Conservation (phyloP, 768 basidiomycete species). For the Jaapia argillacea region DNA sequence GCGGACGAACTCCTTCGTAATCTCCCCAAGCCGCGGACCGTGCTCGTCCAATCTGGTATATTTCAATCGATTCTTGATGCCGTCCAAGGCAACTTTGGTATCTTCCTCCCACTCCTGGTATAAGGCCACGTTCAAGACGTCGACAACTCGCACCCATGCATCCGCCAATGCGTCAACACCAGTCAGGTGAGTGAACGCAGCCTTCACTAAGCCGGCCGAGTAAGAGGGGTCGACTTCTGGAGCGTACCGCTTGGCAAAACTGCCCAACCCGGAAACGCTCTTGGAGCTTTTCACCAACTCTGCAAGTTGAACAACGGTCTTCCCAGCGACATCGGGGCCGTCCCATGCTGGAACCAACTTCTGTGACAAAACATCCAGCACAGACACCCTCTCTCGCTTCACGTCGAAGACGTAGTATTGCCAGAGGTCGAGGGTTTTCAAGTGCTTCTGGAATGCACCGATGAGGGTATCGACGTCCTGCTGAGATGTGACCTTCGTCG, state of each 20-base stretch:
- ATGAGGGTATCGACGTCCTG: slow-evolving; percentile 63
- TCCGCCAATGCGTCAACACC: slow-evolving; percentile 48
- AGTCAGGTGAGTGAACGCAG: slow-evolving; percentile 44
- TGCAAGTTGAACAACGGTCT: slow-evolving; percentile 56
- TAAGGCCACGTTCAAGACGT: slow-evolving; percentile 80
- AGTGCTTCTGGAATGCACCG: slow-evolving; percentile 43
- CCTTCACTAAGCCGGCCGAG: slow-evolving; percentile 69
- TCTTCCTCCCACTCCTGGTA: slow-evolving; percentile 88
- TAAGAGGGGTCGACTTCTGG: slow-evolving; percentile 49
- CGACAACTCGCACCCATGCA: slow-evolving; percentile 69
- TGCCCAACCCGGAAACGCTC: slow-evolving; percentile 48
- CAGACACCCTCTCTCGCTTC: slow-evolving; percentile 45
- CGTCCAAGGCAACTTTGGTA: slow-evolving; percentile 57
- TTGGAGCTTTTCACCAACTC: slow-evolving; percentile 43
- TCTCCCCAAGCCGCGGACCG: slow-evolving; percentile 78
- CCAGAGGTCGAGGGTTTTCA: slow-evolving; percentile 73
- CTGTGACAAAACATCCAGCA: slow-evolving; percentile 43
- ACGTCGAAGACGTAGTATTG: slow-evolving; percentile 90
- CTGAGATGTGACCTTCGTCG: slow-evolving; percentile 53
- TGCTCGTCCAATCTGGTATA: slow-evolving; percentile 76
- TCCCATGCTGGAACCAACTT: slow-evolving; percentile 45
- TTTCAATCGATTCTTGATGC: slow-evolving; percentile 64
- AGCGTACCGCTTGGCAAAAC: slow-evolving; percentile 57
- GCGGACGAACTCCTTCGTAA: slow-evolving; percentile 55
- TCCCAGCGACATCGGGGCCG: slow-evolving; percentile 48